A percentile compares a stretch with the other conserved stretches of the same genome.
Evolutionary conservation across 140 eudicot species (phyloP).

Genomic region (Anethum foeniculum): DNA sequence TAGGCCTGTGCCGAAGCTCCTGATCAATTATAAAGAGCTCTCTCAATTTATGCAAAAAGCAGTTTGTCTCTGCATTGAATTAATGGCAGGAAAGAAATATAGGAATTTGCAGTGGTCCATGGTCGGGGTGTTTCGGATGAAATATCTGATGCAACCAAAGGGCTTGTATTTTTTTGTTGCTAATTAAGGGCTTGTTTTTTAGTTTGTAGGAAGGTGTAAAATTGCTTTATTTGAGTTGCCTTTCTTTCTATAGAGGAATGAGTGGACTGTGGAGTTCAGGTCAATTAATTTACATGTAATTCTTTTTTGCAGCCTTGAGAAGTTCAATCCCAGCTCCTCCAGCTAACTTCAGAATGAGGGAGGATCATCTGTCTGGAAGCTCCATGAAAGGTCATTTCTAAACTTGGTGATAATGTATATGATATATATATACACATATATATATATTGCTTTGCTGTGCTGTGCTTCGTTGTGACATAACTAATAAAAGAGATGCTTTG

Average conservation of each 20-base stretch:
- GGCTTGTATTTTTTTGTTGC: background rate
- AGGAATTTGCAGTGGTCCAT: background rate
- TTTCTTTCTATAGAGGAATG: background rate
- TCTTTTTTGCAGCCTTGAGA: constrained; percentile 37
- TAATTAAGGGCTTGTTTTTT: background rate
- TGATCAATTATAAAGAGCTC: background rate
- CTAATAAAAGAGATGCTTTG: background rate
- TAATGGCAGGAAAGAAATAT: background rate
- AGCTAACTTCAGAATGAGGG: constrained; percentile 60
- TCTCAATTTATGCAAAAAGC: background rate
- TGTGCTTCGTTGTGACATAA: background rate
- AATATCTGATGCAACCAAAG: background rate
- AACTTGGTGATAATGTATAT: background rate
- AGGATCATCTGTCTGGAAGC: constrained; percentile 76
- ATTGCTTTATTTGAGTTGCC: background rate
- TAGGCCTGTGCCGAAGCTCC: background rate
- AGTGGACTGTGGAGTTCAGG: background rate
- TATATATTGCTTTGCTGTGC: background rate
- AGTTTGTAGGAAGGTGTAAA: background rate
- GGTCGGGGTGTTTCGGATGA: background rate
- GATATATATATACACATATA: no score
- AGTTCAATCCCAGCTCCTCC: constrained; percentile 82
- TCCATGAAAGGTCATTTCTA: constrained; percentile 56
- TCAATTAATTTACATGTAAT: background rate
- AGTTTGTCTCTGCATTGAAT: background rate